Conservation (phyloP, 257 asterid species). For the Ophiorrhiza pumila region DNA sequence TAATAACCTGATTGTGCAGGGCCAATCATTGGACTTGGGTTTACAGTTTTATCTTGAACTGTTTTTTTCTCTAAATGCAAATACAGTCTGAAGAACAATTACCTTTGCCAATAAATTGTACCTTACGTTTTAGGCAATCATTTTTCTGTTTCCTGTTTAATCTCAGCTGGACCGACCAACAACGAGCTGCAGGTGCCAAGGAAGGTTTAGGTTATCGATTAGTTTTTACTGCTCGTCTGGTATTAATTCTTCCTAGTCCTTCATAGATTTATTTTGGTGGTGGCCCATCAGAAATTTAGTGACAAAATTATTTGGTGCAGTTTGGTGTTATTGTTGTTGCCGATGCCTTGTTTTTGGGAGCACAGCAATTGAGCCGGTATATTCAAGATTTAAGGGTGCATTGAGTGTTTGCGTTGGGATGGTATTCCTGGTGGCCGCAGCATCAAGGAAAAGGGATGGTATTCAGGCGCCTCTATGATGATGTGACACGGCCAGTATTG, state of each 20-base stretch:
- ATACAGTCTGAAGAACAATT: background rate
- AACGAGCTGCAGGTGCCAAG: constrained; percentile 86
- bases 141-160: constrained; percentile 7
- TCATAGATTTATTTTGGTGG: background rate
- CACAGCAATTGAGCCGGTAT: constrained; percentile 68
- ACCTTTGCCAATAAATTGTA: constrained; percentile 1
- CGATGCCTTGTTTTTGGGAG: constrained; percentile 78
- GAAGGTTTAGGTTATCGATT: constrained; percentile 89
- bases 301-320: constrained; percentile 31
- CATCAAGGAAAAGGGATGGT: background rate
- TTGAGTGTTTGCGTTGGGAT: constrained; percentile 14
- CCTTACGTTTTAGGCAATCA: background rate
- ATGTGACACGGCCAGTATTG: background rate
- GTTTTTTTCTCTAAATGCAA: background rate
- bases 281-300: constrained; percentile 1
- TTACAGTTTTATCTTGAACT: background rate
- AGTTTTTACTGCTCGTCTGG: constrained; percentile 87
- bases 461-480: background rate
- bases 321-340: constrained; percentile 61
- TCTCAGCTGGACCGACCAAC: constrained; percentile 94
- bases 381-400: constrained; percentile 65
- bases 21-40: background rate
- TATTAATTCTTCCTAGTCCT: constrained; percentile 24
- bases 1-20: background rate
- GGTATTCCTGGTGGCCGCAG: background rate